These are phyloP conservation scores for Protomyces gravidus DNA, from an alignment of 1,139 yeast species.

Conservation along the genomic window DNA sequence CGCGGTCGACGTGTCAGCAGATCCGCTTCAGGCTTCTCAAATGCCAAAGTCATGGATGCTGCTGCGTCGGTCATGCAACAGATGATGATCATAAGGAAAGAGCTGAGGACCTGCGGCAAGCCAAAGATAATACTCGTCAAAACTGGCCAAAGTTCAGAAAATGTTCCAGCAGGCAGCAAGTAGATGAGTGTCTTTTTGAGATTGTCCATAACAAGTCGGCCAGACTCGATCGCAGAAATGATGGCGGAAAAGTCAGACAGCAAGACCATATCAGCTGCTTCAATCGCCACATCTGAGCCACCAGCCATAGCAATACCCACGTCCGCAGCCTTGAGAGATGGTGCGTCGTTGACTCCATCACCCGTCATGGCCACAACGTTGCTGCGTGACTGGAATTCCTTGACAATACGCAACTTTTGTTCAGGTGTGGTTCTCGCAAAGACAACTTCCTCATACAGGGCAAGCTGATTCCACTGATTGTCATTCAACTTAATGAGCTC, in stretches of 20 bases:
- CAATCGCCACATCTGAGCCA: slow-evolving; percentile 57
- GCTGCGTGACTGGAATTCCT: slow-evolving; percentile 50
- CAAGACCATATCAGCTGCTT: slow-evolving; percentile 53
- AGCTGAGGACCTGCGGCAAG: slow-evolving; percentile 51
- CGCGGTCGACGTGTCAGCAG: slow-evolving; percentile 48
- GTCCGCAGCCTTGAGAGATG: slow-evolving; percentile 73
- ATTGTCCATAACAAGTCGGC: slow-evolving; percentile 53
- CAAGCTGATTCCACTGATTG: slow-evolving; percentile 46
- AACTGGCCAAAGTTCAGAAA: slow-evolving; percentile 54
- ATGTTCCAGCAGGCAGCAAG: slow-evolving; percentile 54
- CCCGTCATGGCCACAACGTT: slow-evolving; percentile 67
- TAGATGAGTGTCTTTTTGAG: slow-evolving; percentile 51
- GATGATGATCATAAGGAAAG: slow-evolving; percentile 53
- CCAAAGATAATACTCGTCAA: slow-evolving; percentile 51
- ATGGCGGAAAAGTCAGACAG: slow-evolving; percentile 47
- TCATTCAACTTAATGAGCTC: slow-evolving; percentile 45
- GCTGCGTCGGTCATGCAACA: slow-evolving; percentile 38
- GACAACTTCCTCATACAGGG: slow-evolving; percentile 46
- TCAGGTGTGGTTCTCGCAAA: slow-evolving; percentile 56
- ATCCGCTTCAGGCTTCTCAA: slow-evolving; percentile 48
- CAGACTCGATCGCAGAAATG: slow-evolving; percentile 49
- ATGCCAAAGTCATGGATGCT: slow-evolving; percentile 26
- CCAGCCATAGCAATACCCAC: slow-evolving; percentile 64
- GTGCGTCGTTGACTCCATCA: slow-evolving; percentile 78
- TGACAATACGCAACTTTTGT: slow-evolving; percentile 50